These are phyloP conservation scores for Lagerstroemia speciosa DNA, from an alignment of 345 rosid genomes.

Conservation along the genomic window DNA sequence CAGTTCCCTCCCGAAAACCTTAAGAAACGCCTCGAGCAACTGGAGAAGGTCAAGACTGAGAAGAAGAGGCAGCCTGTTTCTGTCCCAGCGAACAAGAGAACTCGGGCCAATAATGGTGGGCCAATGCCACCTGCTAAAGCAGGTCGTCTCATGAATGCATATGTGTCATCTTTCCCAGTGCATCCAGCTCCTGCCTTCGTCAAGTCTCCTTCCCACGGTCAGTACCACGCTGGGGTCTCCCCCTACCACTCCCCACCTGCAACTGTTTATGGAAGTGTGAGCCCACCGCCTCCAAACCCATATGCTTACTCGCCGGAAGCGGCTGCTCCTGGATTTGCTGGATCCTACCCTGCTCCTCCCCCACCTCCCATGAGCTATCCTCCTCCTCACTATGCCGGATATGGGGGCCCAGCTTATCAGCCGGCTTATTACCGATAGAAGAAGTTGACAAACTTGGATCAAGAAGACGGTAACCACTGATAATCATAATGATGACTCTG, in stretches of 20 bases:
- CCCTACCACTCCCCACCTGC: conserved; percentile 64
- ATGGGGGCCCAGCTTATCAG: conserved; percentile 64
- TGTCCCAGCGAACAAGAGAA: conserved; percentile 92
- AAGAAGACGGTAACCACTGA: conserved; percentile 70
- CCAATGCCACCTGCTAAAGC: conserved; percentile 99
- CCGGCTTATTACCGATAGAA: conserved; percentile 82
- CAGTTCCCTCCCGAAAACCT: conserved; percentile 89
- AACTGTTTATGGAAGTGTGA: conserved; percentile 42
- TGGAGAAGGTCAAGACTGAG: conserved; percentile 89
- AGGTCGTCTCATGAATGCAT: conserved; percentile 84
- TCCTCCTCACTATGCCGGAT: conserved; percentile 43
- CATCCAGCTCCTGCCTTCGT: conserved; percentile 61
- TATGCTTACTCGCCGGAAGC: conserved; percentile 61
- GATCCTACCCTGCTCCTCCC: conserved; percentile 41
- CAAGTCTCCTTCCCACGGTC: conserved; percentile 78
- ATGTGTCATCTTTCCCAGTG: conserved; percentile 85
- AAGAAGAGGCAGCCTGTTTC: conserved; percentile 81
- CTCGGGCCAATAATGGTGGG: conserved; percentile 77
- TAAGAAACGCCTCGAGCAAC: conserved; percentile 92
- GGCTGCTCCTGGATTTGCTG: conserved; percentile 36
- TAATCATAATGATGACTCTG: conserved; percentile 34
- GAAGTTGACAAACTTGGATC: conserved; percentile 23
- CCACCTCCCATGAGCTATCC: conserved; percentile 54
- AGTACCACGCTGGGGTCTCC: conserved; percentile 51
- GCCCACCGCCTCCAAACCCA: conserved; percentile 40